These are phyloP conservation scores for Nakazawaea ishiwadae DNA, from an alignment of 805 yeast species.

Conservation along the genomic window DNA sequence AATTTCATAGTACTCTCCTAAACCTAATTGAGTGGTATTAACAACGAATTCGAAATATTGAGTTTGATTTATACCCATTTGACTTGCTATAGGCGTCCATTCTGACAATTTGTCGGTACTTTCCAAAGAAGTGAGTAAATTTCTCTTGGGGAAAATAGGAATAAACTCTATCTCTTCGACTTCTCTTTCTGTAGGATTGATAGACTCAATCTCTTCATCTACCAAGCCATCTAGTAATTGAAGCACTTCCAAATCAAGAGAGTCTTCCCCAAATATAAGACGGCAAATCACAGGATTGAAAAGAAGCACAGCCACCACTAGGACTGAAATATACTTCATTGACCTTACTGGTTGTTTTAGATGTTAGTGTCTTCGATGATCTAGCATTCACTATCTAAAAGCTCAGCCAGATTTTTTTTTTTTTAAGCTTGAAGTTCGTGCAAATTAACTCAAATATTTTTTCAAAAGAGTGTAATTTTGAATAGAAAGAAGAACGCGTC, in stretches of 20 bases:
- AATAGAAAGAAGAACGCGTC: neutral
- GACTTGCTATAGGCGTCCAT: conserved; percentile 19
- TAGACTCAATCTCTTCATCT: neutral
- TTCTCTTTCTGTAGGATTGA: neutral
- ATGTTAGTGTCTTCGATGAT: no score
- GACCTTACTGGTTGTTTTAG: no score
- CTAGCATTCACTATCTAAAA: no score
- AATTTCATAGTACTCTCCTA: conserved; percentile 41
- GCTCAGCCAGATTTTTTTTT: no score
- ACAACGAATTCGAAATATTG: conserved; percentile 40
- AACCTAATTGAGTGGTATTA: conserved; percentile 35
- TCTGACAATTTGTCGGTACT: conserved; percentile 14
- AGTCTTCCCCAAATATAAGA: neutral
- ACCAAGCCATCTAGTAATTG: no score
- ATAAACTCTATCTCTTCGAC: neutral
- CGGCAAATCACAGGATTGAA: neutral
- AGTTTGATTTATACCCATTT: conserved; percentile 31
- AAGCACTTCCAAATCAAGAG: neutral
- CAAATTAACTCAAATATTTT: no score
- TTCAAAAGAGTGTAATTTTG: no score
- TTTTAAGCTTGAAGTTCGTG: no score
- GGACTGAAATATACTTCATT: neutral
- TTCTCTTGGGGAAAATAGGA: conserved; percentile 4
- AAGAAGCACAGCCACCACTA: neutral
- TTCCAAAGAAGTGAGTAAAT: conserved; percentile 9